These are phyloP conservation scores for Inga leiocalycina DNA, from an alignment of 306 rosid species.

Conservation along the genomic window DNA sequence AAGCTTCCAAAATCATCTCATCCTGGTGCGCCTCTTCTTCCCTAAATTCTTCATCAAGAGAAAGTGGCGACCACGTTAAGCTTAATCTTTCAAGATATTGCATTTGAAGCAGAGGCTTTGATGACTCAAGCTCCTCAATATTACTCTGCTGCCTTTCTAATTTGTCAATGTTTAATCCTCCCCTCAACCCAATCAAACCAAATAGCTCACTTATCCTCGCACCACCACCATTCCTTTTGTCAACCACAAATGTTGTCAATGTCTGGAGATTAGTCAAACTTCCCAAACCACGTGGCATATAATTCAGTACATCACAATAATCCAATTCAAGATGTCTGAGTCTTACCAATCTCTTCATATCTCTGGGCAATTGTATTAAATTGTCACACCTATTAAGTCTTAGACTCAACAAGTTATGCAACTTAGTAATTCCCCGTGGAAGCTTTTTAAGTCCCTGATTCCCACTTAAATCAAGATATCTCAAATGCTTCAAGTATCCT, in stretches of 20 bases:
- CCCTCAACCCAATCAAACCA: too few species aligned
- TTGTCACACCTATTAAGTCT: not conserved
- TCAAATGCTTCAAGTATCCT: not conserved
- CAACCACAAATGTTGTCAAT: too few species aligned
- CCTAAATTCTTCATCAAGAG: too few species aligned
- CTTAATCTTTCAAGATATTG: not conserved
- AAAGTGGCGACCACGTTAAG: too few species aligned
- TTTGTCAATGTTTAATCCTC: too few species aligned
- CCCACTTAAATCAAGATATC: not conserved
- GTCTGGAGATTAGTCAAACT: too few species aligned
- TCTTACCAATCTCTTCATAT: not conserved
- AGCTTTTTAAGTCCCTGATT: rapidly evolving
- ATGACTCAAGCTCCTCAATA: conserved; percentile 18
- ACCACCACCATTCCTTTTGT: too few species aligned
- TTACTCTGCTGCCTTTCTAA: not conserved
- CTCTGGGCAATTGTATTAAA: not conserved
- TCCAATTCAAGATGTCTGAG: not conserved
- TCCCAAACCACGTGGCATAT: too few species aligned
- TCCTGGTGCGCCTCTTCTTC: not conserved
- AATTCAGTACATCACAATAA: rapidly evolving
- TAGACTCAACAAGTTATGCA: not conserved
- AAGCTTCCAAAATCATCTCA: not conserved
- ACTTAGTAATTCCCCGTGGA: not conserved
- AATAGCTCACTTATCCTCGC: too few species aligned
- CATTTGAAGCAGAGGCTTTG: not conserved